Evolutionary conservation across 2,329 filamentous ascomycete genomes (phyloP), one percentile per base, ranked within the genome.

Genomic region (Arachnomyces sp.): DNA sequence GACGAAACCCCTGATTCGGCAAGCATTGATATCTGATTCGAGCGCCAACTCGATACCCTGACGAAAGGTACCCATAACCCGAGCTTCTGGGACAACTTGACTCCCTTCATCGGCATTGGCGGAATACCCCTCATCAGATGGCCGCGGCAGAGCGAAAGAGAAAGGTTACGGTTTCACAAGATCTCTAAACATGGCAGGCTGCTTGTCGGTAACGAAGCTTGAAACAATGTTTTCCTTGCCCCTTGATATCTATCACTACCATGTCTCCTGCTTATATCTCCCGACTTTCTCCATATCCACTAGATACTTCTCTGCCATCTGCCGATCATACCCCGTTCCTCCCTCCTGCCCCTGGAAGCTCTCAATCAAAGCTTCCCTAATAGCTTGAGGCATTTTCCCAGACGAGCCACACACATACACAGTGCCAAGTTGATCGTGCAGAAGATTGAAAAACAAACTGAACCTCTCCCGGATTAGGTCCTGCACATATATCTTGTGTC

Each of bases 351-450:
- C 52, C 28, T 59, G 60, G 42, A 84, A 72, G 2, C 72, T 67
- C 53, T 82, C 77, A n/a, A 80, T 66, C 17, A 86, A 61, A 3
- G 81, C 79, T 53, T 79, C 74, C 13, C 80, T 67, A 1, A 86
- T 77, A 8, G 77, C 79, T 51, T 79, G 76, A 2, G 82, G 81
- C 82, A 86, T 86, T 43, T 73, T 75, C 1, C 82, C 82, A 0
- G 78, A 82, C 0, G 74, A 76, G 1, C 70, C 70, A 46, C 64
- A 71, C 17, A 72, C 63, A 48, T 69, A 70, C 13, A 70, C 66
- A 11, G 76, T 69, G 0, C 78, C 80, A 0, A 61, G 50, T 9
- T 65, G 54, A 28, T 70, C 64, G 28, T 69, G 60, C 4, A 84
- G 55, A n/a, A 75, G 56, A 11, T 66, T 55, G 49, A 69, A 75